A percentile compares a stretch with the other conserved stretches of the same genome.
These are phyloP conservation scores for Quercus engelmannii DNA, from an alignment of 306 rosid species.

Conservation along the genomic window DNA sequence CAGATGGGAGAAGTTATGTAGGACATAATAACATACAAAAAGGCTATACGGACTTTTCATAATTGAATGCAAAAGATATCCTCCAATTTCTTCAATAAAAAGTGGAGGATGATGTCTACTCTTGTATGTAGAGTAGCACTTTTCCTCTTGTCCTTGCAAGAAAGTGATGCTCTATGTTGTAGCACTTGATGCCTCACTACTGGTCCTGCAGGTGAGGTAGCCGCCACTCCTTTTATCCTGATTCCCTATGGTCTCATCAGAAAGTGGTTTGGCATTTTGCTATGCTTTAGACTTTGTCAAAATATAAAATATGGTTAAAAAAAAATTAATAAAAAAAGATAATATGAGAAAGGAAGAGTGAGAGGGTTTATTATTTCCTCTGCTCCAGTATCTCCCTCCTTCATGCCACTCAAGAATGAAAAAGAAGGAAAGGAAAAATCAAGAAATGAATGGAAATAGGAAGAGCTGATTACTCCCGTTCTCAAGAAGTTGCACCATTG, in stretches of 20 bases:
- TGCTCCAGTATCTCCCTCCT: too few relatives aligned
- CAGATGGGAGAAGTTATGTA: not conserved
- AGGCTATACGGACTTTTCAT: not conserved
- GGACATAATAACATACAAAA: not conserved
- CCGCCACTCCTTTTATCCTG: not conserved
- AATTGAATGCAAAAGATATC: not conserved
- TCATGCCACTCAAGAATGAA: too few relatives aligned
- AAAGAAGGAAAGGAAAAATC: too few relatives aligned
- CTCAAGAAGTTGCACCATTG: not conserved
- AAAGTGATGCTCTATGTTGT: not conserved
- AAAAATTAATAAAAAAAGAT: too few relatives aligned
- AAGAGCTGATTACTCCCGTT: not conserved
- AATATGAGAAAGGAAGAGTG: too few relatives aligned
- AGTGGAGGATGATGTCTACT: not conserved
- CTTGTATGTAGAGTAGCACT: not conserved
- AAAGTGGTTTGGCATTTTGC: not conserved
- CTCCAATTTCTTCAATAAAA: too few relatives aligned
- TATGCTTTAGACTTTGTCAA: not conserved
- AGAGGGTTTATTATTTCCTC: too few relatives aligned
- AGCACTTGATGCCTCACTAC: too few relatives aligned
- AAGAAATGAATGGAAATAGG: not conserved
- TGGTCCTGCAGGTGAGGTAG: not conserved
- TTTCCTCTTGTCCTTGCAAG: not conserved
- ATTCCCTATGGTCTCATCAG: not conserved
- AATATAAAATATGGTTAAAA: too few relatives aligned